phyloP scores from a whole-genome alignment of 768 basidiomycete genomes.

The Boletus patriciae region DNA sequence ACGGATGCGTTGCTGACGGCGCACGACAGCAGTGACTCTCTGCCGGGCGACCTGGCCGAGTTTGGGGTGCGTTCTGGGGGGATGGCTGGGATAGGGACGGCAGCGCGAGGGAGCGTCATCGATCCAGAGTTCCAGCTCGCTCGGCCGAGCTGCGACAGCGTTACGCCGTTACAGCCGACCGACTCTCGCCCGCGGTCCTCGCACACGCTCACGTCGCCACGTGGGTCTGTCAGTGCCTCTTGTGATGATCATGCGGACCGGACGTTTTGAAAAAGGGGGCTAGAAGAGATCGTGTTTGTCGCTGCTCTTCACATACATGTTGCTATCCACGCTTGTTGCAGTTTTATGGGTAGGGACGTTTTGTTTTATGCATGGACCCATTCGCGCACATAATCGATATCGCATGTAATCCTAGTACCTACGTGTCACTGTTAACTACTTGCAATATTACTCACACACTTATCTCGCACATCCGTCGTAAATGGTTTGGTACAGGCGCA shows the following conservation, averaged over 20 bases:
- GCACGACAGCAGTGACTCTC: conserved; percentile 26
- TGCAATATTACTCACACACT: conserved; percentile 8
- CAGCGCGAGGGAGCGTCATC: conserved; percentile 35
- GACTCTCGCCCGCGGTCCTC: conserved; percentile 9
- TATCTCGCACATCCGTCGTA: neutral
- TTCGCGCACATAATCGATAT: conserved; percentile 1
- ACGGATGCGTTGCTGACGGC: conserved; percentile 35
- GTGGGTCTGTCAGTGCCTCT: neutral
- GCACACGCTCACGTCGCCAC: neutral
- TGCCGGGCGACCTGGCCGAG: conserved; percentile 19
- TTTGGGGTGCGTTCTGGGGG: conserved; percentile 25
- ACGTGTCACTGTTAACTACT: conserved; percentile 10
- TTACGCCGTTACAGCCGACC: conserved; percentile 3
- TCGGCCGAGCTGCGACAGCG: conserved; percentile 17
- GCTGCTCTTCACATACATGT: neutral
- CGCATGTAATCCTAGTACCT: conserved; percentile 11
- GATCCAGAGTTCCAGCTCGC: conserved; percentile 9
- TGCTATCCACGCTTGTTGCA: neutral
- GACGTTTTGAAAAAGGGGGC: conserved; percentile 1
- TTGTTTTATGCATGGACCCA: neutral
- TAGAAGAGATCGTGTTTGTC: neutral
- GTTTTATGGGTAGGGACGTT: neutral
- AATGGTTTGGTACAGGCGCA: neutral
- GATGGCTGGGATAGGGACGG: conserved; percentile 51
- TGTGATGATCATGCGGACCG: conserved; percentile 2